Evolutionary conservation across 108 stramenopile genomes (phyloP).

Genomic region (Cyclotella distinguenda): DNA sequence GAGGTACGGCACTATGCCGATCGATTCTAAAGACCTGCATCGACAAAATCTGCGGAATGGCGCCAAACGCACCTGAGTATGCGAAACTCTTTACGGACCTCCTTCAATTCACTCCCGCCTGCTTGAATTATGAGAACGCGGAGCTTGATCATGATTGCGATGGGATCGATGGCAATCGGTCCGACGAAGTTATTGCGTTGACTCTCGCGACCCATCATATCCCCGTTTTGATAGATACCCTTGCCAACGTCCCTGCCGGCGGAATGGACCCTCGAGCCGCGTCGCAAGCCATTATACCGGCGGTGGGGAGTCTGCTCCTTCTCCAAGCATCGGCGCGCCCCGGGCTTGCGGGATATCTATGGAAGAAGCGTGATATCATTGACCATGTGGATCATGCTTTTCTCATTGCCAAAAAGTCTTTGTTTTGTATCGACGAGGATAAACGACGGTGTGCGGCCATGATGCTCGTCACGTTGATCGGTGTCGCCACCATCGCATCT

Average conservation of each 20-base stretch:
- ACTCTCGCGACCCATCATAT: constrained; percentile 27
- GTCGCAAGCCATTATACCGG: constrained; percentile 30
- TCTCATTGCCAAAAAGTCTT: constrained; percentile 49
- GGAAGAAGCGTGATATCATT: constrained; percentile 40
- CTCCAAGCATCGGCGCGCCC: constrained; percentile 24
- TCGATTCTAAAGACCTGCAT: constrained; percentile 32
- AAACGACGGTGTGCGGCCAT: constrained; percentile 43
- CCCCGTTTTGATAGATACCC: constrained; percentile 33
- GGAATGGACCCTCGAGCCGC: constrained; percentile 46
- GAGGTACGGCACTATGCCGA: constrained; percentile 36
- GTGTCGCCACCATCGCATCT: constrained; percentile 33
- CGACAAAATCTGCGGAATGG: constrained; percentile 47
- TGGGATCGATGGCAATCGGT: constrained; percentile 16
- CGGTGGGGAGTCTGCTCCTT: constrained; percentile 25
- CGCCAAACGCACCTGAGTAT: constrained; percentile 51
- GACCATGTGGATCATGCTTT: constrained; percentile 53
- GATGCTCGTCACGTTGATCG: constrained; percentile 30
- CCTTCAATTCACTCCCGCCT: constrained; percentile 16
- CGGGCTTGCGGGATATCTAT: constrained; percentile 27
- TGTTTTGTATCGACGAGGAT: constrained; percentile 45
- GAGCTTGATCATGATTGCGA: neutral
- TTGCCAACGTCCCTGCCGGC: constrained; percentile 43
- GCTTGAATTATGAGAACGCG: neutral
- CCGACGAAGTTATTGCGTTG: constrained; percentile 27
- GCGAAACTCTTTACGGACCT: constrained; percentile 37